A percentile compares a stretch with the other conserved stretches of the same genome.
These are phyloP conservation scores for Setomelanomma holmii DNA, from an alignment of 2,329 filamentous ascomycete species.

Conservation along the genomic window DNA sequence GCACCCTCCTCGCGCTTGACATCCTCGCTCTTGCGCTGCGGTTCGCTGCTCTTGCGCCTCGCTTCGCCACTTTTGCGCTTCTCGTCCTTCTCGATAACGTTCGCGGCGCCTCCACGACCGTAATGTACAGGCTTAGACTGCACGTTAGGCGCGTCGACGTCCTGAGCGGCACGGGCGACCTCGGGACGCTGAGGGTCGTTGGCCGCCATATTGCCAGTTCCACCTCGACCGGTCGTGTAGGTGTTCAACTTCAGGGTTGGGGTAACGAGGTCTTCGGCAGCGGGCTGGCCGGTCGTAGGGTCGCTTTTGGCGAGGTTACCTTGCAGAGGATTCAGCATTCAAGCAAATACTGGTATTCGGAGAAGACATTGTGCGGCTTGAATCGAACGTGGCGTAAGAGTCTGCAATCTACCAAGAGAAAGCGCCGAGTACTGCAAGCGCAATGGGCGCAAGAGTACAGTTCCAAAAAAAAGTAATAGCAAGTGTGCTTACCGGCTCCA, in stretches of 20 bases:
- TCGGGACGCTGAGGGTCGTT: conserved; percentile 70
- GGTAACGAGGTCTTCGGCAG: conserved; percentile 72
- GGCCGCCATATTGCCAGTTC: conserved; percentile 86
- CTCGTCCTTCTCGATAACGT: conserved; percentile 57
- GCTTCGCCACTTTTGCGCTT: conserved; percentile 45
- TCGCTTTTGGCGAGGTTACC: conserved; percentile 58
- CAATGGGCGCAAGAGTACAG: neutral
- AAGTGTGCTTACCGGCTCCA: conserved; percentile 65
- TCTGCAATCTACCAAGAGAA: neutral
- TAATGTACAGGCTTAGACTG: conserved; percentile 66
- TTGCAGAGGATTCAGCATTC: conserved; percentile 25
- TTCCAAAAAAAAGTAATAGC: neutral
- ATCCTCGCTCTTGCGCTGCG: conserved; percentile 8
- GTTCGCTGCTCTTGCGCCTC: conserved; percentile 35
- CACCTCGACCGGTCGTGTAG: conserved; percentile 89
- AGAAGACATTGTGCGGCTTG: neutral
- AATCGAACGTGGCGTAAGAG: no score
- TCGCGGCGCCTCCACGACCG: conserved; percentile 78
- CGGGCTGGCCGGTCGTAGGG: conserved; percentile 35
- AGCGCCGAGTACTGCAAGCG: neutral
- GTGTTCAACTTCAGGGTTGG: conserved; percentile 82
- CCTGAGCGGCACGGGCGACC: conserved; percentile 79
- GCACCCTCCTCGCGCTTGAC: conserved; percentile 11
- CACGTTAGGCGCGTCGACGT: conserved; percentile 68
- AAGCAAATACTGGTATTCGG: neutral